Evolutionary conservation across 257 asterid genomes (phyloP), one percentile per base, ranked within the genome.

Genomic region (Plantago ovata): DNA sequence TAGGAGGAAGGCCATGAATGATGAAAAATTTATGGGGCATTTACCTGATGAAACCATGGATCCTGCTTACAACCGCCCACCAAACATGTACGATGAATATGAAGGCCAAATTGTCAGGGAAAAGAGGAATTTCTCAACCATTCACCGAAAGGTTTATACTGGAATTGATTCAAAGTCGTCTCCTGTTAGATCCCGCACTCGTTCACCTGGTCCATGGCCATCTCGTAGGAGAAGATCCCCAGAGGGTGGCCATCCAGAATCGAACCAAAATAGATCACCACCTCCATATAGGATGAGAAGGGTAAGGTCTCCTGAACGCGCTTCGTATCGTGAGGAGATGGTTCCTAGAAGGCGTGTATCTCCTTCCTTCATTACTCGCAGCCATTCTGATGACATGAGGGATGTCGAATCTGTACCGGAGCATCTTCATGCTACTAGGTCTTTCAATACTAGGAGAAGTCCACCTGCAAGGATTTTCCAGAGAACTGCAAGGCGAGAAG

Each of bases 181-280:
- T 58, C 96, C 94, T 0, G 67, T 65, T 56, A 73, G 87, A 69
- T 76, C 89, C 28, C 75, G 82, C 47, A 63, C 89, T 18, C 84
- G 80, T 18, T 78, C 97, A 9, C 95, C 95, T 58, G 92, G 78
- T 14, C 79, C 78, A 18, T 82, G 95, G 95, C 69, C 83, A 32
- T 77, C 94, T 72, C 84, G 94, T 42, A 76, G 85, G 56, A 81
- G 89, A 68, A 77, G 96, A 73, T 81, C 86, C 16, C 82, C 83
- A 1, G 79, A 77, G 42, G 84, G n/a, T n/a, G n/a, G 80, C 51
- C 81, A 55, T 66, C 65, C 74, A 16, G 82, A 84, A 44, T 44
- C 72, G 51, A 22, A 66, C 54, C 94, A 85, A 61, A 84, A 69
- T 45, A 76, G 91, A 65, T 72, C 94, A 67, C 80, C 89, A 16